Percentiles rank a stretch among this genome's conserved stretches.
phyloP scores from a whole-genome alignment of 2,329 filamentous ascomycete species.

The Rhinocladiella mackenziei region DNA sequence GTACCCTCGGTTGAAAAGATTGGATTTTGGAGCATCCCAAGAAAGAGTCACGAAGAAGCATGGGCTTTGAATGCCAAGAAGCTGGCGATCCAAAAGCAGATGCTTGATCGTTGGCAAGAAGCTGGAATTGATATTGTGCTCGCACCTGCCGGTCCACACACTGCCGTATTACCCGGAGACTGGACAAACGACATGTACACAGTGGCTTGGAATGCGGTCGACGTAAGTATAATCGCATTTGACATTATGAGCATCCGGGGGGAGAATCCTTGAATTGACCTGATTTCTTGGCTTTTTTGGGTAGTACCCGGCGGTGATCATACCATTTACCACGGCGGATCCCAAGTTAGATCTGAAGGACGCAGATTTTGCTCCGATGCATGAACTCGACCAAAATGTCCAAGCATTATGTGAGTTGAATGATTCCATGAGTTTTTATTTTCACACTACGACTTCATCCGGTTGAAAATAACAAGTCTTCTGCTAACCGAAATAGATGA shows the following conservation, averaged over 20 bases:
- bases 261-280: neutral
- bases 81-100: constrained; percentile 33
- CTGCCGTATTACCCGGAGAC: constrained; percentile 33
- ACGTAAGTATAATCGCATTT: constrained; percentile 19
- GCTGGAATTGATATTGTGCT: constrained; percentile 26
- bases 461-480: neutral
- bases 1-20: constrained; percentile 36
- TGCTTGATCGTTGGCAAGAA: constrained; percentile 37
- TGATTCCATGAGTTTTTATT: neutral
- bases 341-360: constrained; percentile 33
- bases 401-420: constrained; percentile 31
- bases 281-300: neutral
- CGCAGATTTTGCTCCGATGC: constrained; percentile 29
- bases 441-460: neutral
- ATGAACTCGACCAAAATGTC: constrained; percentile 30
- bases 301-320: constrained; percentile 35
- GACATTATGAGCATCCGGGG: neutral
- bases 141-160: constrained; percentile 34
- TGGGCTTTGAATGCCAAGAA: constrained; percentile 38
- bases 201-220: constrained; percentile 37
- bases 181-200: constrained; percentile 38
- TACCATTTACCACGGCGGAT: constrained; percentile 34
- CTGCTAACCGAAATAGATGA: constrained; percentile 28
- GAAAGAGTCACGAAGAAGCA: constrained; percentile 35
- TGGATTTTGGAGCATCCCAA: constrained; percentile 35